A percentile compares a stretch with the other conserved stretches of the same genome.
Conservation (phyloP, 2,329 filamentous ascomycete species). For the Fusarium sp. region DNA sequence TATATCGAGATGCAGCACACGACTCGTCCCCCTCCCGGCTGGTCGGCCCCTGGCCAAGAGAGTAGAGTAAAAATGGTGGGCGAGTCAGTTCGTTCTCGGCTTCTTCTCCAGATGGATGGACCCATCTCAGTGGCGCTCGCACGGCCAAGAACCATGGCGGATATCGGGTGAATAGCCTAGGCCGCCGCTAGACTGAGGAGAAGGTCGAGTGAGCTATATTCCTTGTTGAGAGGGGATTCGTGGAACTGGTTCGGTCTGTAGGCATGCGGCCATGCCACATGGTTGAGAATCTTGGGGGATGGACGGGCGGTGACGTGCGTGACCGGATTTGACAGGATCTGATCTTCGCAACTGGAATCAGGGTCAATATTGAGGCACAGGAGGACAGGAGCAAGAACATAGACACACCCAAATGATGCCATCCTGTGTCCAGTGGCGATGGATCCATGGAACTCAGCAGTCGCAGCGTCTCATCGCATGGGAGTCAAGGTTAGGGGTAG, state of each 20-base stretch:
- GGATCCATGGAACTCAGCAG: conserved; percentile 17
- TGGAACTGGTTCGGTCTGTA: conserved; percentile 12
- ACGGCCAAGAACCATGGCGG: conserved; percentile 2
- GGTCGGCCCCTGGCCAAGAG: conserved; percentile 32
- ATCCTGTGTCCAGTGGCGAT: background rate
- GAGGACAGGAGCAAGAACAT: too few relatives aligned
- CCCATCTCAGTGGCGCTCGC: conserved; percentile 4
- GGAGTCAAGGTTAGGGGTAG: background rate
- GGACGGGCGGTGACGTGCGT: background rate
- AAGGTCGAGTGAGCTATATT: conserved; percentile 23
- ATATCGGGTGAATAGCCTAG: background rate
- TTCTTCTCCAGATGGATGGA: conserved; percentile 3
- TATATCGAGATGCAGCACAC: conserved; percentile 5
- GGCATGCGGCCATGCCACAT: conserved; percentile 33
- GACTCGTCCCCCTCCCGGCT: conserved; percentile 22
- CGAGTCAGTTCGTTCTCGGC: conserved; percentile 6
- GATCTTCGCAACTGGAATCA: background rate
- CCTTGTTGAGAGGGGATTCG: conserved; percentile 15
- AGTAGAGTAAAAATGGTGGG: background rate
- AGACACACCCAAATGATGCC: background rate
- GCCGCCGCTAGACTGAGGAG: background rate
- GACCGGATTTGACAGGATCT: background rate
- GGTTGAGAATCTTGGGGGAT: conserved; percentile 3
- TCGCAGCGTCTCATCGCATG: background rate
- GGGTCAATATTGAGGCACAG: background rate